Evolutionary conservation across 75 land plant species (phyloP).

Genomic region (Selaginella moellendorffii): DNA sequence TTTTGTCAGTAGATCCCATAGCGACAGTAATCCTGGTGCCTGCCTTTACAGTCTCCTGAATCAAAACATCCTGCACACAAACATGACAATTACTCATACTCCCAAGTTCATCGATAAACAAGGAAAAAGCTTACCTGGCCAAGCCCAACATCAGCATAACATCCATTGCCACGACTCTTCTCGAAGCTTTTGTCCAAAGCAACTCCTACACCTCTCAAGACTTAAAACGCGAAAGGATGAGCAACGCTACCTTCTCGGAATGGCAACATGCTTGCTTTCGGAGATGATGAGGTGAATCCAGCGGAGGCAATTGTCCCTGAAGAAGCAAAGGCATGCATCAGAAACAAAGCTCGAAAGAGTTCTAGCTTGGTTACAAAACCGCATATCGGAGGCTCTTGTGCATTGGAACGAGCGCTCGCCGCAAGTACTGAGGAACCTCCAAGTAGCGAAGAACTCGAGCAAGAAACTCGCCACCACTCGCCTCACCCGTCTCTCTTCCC

Average conservation of each 20-base stretch:
- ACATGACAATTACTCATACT: neutral
- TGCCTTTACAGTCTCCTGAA: conserved; percentile 47
- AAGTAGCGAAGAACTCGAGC: conserved; percentile 61
- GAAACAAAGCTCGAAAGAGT: neutral
- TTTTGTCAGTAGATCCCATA: conserved; percentile 48
- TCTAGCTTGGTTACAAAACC: conserved; percentile 24
- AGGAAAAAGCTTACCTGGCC: conserved; percentile 45
- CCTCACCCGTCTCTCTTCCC: conserved; percentile 26
- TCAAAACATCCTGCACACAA: conserved; percentile 46
- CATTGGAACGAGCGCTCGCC: conserved; percentile 61
- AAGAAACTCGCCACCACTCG: conserved; percentile 63
- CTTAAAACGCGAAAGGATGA: too few species aligned
- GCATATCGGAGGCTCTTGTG: conserved; percentile 63
- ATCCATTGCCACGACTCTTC: conserved; percentile 44
- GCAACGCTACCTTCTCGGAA: conserved; percentile 75
- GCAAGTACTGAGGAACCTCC: conserved; percentile 86
- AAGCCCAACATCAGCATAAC: conserved; percentile 85
- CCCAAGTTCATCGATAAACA: neutral
- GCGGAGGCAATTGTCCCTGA: conserved; percentile 86
- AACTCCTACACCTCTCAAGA: conserved; percentile 42
- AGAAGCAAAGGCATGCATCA: neutral
- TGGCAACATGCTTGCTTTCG: conserved; percentile 87
- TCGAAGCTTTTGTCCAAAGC: conserved; percentile 39
- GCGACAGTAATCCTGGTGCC: conserved; percentile 81
- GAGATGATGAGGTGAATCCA: conserved; percentile 92